These are phyloP conservation scores for Alternaria postmessia DNA, from an alignment of 2,329 filamentous ascomycete genomes.

Conservation along the genomic window DNA sequence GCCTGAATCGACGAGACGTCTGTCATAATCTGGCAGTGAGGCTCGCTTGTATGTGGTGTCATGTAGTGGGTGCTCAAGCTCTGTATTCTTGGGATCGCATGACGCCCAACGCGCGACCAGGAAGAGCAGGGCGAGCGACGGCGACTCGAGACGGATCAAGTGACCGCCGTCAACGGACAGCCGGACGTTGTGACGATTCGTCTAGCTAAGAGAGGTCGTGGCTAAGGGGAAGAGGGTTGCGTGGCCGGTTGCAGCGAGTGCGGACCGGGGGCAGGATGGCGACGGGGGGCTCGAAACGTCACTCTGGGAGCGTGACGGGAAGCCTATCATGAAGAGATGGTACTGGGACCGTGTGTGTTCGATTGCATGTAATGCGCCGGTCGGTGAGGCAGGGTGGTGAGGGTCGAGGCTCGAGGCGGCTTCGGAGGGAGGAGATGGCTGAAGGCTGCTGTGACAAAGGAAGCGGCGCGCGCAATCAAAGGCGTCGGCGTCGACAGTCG, in stretches of 20 bases:
- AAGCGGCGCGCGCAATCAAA: conserved; percentile 32
- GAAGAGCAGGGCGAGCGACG: conserved; percentile 35
- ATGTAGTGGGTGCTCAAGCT: conserved; percentile 48
- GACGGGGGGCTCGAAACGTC: conserved; percentile 33
- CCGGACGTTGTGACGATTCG: conserved; percentile 16
- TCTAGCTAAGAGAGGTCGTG: conserved; percentile 19
- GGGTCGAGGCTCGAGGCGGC: conserved; percentile 35
- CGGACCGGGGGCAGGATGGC: conserved; percentile 26
- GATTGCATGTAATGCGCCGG: conserved; percentile 36
- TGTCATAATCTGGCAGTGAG: conserved; percentile 53
- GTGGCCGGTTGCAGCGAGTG: conserved; percentile 37
- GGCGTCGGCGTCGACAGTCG: conserved; percentile 20
- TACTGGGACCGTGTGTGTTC: conserved; percentile 22
- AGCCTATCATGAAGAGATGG: conserved; percentile 29
- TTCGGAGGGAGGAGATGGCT: conserved; percentile 31
- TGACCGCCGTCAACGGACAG: conserved; percentile 30
- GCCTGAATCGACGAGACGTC: conserved; percentile 52
- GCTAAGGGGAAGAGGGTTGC: conserved; percentile 36
- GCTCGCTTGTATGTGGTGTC: conserved; percentile 29
- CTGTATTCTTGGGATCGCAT: conserved; percentile 52
- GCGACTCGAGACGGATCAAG: conserved; percentile 35
- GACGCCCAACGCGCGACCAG: conserved; percentile 50
- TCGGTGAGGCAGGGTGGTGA: conserved; percentile 27
- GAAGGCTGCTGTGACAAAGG: conserved; percentile 37
- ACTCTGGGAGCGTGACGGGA: conserved; percentile 22